Evolutionary conservation across 805 yeast genomes (phyloP).

Genomic region (Ogataea salicorniae): DNA sequence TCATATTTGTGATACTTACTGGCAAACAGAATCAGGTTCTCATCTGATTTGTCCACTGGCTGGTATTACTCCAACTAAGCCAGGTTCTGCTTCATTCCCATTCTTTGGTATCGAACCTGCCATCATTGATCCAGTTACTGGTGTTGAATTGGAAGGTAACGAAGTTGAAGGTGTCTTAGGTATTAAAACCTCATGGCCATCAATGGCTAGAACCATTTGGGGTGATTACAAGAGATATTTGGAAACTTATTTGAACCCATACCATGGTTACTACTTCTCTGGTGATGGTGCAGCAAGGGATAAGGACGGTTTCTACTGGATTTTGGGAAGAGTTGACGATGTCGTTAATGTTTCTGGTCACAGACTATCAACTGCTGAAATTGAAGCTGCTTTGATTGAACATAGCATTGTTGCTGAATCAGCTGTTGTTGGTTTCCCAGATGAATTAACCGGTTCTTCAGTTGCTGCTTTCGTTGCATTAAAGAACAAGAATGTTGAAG

Average conservation of each 20-base stretch:
- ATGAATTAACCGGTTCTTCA: slow-evolving; percentile 97
- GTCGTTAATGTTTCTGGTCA: slow-evolving; percentile 98
- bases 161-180: slow-evolving; percentile 97
- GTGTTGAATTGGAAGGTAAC: slow-evolving; percentile 75
- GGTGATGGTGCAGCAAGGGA: slow-evolving; percentile 99
- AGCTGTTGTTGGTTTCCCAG: slow-evolving; percentile 95
- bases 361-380: slow-evolving; percentile 96
- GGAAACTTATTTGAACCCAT: slow-evolving; percentile 90
- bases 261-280: slow-evolving; percentile 90
- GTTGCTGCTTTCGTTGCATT: slow-evolving; percentile 91
- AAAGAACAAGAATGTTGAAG: slow-evolving; percentile 49
- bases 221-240: slow-evolving; percentile 79
- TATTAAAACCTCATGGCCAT: slow-evolving; percentile 89
- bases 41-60: slow-evolving; percentile 93
- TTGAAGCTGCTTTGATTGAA: slow-evolving; percentile 84
- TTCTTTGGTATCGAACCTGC: slow-evolving; percentile 91
- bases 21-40: slow-evolving; percentile 99
- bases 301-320: slow-evolving; percentile 95
- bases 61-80: slow-evolving; percentile 91
- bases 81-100: slow-evolving; percentile 95
- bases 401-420: slow-evolving; percentile 81
- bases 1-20: slow-evolving; percentile 92
- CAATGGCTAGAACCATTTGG: slow-evolving; percentile 96
- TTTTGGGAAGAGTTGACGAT: slow-evolving; percentile 97
- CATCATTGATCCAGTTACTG: slow-evolving; percentile 90